Conservation (phyloP, 169 alveolate species). For the Cyclospora cayetanensis region DNA sequence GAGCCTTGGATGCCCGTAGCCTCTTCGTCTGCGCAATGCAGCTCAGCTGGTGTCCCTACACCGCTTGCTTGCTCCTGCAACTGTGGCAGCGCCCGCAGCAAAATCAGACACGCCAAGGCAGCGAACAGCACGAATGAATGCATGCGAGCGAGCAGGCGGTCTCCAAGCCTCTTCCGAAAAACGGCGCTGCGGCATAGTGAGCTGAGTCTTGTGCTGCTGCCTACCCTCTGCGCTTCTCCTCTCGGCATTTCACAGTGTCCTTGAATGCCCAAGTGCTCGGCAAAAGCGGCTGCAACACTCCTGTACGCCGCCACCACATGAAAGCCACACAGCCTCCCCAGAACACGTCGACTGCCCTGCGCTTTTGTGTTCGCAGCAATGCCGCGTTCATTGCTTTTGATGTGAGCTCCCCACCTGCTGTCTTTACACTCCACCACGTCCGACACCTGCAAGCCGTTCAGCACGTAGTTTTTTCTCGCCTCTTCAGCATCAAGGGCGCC, state of each 20-base stretch:
- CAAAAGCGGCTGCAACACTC: constrained; percentile 5
- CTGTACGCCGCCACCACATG: background rate
- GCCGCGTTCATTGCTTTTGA: background rate
- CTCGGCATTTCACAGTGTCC: background rate
- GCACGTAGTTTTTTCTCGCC: background rate
- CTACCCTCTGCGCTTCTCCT: background rate
- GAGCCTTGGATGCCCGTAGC: no score
- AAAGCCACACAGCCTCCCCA: background rate
- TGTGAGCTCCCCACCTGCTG: background rate
- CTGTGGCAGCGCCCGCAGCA: background rate
- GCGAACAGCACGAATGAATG: background rate
- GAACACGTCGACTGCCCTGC: background rate
- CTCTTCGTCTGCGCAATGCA: no score
- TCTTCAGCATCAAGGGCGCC: constrained; percentile 39
- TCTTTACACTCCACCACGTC: constrained; percentile 52
- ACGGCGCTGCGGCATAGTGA: background rate
- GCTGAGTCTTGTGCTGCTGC: background rate
- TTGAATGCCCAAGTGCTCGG: background rate
- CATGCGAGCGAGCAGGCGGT: no score
- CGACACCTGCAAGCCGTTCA: background rate
- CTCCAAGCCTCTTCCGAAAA: no score
- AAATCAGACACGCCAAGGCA: background rate
- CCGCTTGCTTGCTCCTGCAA: no score
- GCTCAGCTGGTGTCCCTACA: no score
- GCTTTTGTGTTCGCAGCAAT: background rate